Conservation (phyloP, 225 moss, liverwort and hornwort species). For the Anthoceros angustus region DNA sequence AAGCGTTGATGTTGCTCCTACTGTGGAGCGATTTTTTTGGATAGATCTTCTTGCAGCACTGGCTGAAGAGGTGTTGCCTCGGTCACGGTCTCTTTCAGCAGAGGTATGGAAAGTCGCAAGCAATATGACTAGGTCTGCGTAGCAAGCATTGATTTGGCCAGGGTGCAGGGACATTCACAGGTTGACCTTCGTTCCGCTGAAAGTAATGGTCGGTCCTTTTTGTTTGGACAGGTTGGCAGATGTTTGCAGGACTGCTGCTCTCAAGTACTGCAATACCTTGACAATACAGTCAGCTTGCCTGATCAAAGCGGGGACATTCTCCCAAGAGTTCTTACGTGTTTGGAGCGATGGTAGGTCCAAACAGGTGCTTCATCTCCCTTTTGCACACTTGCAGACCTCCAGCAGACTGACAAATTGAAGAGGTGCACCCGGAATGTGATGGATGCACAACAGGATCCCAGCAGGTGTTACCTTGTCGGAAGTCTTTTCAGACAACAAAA, state of each 20-base stretch:
- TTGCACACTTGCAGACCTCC: not conserved
- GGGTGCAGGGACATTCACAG: too few species aligned
- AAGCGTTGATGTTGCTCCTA: constrained; percentile 11
- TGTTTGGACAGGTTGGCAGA: constrained; percentile 22
- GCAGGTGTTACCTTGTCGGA: constrained; percentile 40
- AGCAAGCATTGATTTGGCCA: too few species aligned
- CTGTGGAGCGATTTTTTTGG: constrained; percentile 25
- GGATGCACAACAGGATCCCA: constrained; percentile 17
- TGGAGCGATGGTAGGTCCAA: constrained; percentile 28
- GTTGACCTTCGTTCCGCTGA: not conserved
- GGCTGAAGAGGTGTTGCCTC: constrained; percentile 34
- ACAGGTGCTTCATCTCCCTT: not conserved
- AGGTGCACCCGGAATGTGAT: not conserved
- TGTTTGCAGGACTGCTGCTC: constrained; percentile 35
- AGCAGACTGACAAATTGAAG: not conserved
- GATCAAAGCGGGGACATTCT: constrained; percentile 8
- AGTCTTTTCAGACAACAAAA: constrained; percentile 23
- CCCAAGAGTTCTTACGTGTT: constrained; percentile 24
- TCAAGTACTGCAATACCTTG: constrained; percentile 30
- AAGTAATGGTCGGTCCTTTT: not conserved
- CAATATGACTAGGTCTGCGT: not conserved
- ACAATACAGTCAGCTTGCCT: constrained; percentile 15
- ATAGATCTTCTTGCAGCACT: constrained; percentile 31
- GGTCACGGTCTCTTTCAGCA: constrained; percentile 19
- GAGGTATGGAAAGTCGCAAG: constrained; percentile 13